Conservation (phyloP, 2,329 filamentous ascomycete species). For the Cladosporium colombiae region DNA sequence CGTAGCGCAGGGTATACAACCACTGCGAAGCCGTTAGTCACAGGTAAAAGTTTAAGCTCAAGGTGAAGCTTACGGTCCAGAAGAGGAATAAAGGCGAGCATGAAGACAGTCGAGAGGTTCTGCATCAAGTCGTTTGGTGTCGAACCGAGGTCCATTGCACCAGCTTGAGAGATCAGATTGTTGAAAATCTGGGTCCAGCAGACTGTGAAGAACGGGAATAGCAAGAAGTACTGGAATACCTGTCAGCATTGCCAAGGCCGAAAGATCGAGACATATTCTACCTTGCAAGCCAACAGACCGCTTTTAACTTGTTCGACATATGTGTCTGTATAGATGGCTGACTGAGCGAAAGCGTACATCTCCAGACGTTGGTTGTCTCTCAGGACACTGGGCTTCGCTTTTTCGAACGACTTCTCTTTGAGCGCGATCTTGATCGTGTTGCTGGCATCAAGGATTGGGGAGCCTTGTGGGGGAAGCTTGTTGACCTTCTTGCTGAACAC, state of each 20-base stretch:
- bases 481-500: slow-evolving; percentile 6
- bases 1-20: not conserved
- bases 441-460: not conserved
- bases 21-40: not conserved
- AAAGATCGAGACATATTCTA: not conserved
- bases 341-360: slow-evolving; percentile 62
- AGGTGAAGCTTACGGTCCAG: slow-evolving; percentile 41
- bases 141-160: slow-evolving; percentile 40
- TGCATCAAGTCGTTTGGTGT: slow-evolving; percentile 50
- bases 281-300: slow-evolving; percentile 39
- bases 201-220: slow-evolving; percentile 6
- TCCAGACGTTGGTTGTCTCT: slow-evolving; percentile 38
- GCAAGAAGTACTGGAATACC: not conserved
- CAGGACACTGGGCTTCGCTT: slow-evolving; percentile 67
- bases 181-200: slow-evolving; percentile 17
- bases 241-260: not conserved
- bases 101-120: slow-evolving; percentile 24
- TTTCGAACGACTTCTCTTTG: slow-evolving; percentile 63
- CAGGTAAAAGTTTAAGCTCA: too few relatives aligned
- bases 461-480: not conserved
- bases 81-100: slow-evolving; percentile 45
- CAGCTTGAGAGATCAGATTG: slow-evolving; percentile 24
- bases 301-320: slow-evolving; percentile 3
- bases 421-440: slow-evolving; percentile 6
- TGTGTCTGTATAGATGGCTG: slow-evolving; percentile 72